Evolutionary conservation across 805 yeast genomes (phyloP).

Genomic region (Pichia scutulata): DNA sequence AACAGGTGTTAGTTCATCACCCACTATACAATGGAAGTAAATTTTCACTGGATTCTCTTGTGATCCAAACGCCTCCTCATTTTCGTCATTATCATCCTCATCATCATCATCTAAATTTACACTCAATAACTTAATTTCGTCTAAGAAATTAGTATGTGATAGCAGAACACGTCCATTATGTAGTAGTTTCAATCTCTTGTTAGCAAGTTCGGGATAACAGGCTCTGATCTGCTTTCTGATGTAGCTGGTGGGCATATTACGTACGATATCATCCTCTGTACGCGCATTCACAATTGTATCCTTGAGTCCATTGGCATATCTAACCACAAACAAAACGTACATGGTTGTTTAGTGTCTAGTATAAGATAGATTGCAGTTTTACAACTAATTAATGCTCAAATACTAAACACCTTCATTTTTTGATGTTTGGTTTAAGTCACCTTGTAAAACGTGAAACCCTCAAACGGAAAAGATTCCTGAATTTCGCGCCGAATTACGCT

Average conservation of each 20-base stretch:
- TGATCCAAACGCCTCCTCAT: conserved; percentile 9
- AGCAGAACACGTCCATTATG: conserved; percentile 61
- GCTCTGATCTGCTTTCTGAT: conserved; percentile 38
- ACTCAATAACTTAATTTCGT: conserved; percentile 33
- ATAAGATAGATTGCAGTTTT: too few relatives aligned
- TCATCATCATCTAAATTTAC: background rate
- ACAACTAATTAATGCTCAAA: too few relatives aligned
- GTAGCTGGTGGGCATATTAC: conserved; percentile 30
- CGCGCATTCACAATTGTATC: conserved; percentile 35
- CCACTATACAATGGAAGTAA: conserved; percentile 76
- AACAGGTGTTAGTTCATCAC: conserved; percentile 48
- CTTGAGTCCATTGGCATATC: conserved; percentile 39
- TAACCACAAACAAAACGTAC: conserved; percentile 23
- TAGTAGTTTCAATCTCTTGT: conserved; percentile 53
- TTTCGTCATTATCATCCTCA: conserved; percentile 12
- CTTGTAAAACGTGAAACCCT: background rate
- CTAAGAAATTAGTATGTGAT: conserved; percentile 45
- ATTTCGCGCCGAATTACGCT: background rate
- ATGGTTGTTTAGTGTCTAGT: background rate
- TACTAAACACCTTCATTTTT: too few relatives aligned
- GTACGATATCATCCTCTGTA: conserved; percentile 13
- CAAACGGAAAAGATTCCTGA: background rate
- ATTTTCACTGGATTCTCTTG: conserved; percentile 27
- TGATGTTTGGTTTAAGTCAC: too few relatives aligned
- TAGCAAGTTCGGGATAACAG: conserved; percentile 21